These are phyloP conservation scores for Dictyostelium firmibasis DNA, from an alignment of 78 protist species.

Conservation along the genomic window DNA sequence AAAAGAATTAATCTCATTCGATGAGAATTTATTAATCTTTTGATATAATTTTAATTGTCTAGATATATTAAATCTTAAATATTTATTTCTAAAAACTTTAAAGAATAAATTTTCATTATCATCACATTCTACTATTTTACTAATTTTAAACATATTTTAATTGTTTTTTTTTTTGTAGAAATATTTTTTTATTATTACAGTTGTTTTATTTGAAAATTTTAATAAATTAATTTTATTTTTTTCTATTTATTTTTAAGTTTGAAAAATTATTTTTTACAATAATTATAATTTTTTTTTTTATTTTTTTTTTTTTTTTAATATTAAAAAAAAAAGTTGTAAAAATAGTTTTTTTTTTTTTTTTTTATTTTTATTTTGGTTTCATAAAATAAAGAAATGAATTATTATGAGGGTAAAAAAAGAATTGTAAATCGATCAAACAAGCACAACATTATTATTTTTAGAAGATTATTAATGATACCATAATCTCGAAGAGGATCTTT, in stretches of 20 bases:
- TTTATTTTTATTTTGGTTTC: background rate
- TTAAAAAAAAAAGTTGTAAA: too few relatives aligned
- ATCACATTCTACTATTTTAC: too few relatives aligned
- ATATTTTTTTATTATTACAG: too few relatives aligned
- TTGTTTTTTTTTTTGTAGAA: too few relatives aligned
- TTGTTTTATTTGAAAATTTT: too few relatives aligned
- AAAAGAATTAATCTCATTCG: background rate
- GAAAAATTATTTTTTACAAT: too few relatives aligned
- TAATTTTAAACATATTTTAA: too few relatives aligned
- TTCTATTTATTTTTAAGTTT: too few relatives aligned
- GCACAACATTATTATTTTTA: background rate
- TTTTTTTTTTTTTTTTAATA: too few relatives aligned
- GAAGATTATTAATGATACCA: background rate
- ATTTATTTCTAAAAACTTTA: slow-evolving; percentile 3
- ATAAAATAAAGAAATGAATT: background rate
- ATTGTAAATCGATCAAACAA: background rate
- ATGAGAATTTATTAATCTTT: background rate
- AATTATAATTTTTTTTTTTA: too few relatives aligned
- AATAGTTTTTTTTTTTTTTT: too few relatives aligned
- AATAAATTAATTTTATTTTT: too few relatives aligned
- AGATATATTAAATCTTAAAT: background rate
- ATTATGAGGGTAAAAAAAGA: background rate
- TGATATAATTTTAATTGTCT: background rate
- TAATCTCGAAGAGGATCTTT: background rate
- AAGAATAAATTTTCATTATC: background rate